These are phyloP conservation scores for Asterophora parasitica DNA, from an alignment of 768 basidiomycete species.

Conservation along the genomic window DNA sequence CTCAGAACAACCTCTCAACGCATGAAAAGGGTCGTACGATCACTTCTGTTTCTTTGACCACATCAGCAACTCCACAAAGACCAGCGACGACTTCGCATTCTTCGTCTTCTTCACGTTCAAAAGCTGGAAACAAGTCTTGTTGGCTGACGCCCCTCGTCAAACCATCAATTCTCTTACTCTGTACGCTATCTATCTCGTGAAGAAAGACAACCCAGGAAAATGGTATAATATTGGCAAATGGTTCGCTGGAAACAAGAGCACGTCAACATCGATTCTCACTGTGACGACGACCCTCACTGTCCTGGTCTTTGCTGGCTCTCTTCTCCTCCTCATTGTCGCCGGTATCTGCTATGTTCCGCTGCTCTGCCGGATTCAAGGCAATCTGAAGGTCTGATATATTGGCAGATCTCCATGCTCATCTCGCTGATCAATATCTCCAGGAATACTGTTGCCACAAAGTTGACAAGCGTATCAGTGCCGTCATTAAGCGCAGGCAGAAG, in stretches of 20 bases:
- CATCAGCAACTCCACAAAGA: conserved; percentile 92
- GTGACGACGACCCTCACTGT: conserved; percentile 90
- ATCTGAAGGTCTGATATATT: conserved; percentile 68
- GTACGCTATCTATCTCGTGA: conserved; percentile 72
- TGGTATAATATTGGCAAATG: conserved; percentile 78
- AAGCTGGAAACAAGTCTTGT: conserved; percentile 90
- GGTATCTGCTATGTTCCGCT: conserved; percentile 91
- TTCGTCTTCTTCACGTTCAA: conserved; percentile 99
- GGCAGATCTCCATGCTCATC: background rate
- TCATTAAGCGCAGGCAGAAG: conserved; percentile 88
- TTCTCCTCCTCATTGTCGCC: conserved; percentile 77
- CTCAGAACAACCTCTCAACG: conserved; percentile 5
- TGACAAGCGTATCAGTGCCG: conserved; percentile 94
- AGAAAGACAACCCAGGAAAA: conserved; percentile 32
- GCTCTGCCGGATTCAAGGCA: conserved; percentile 92
- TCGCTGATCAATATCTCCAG: conserved; percentile 30
- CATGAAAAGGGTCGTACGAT: conserved; percentile 75
- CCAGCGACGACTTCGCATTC: conserved; percentile 96
- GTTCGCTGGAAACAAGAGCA: conserved; percentile 61
- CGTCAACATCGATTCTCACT: conserved; percentile 79
- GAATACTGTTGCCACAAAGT: conserved; percentile 99
- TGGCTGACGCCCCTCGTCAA: conserved; percentile 97
- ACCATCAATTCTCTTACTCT: conserved; percentile 97
- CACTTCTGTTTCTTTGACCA: conserved; percentile 99
- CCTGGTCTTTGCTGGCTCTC: conserved; percentile 78